Evolutionary conservation across 179 eudicot species (phyloP), one percentile per base, ranked within the genome.

Genomic region (Actinidia chinensis): DNA sequence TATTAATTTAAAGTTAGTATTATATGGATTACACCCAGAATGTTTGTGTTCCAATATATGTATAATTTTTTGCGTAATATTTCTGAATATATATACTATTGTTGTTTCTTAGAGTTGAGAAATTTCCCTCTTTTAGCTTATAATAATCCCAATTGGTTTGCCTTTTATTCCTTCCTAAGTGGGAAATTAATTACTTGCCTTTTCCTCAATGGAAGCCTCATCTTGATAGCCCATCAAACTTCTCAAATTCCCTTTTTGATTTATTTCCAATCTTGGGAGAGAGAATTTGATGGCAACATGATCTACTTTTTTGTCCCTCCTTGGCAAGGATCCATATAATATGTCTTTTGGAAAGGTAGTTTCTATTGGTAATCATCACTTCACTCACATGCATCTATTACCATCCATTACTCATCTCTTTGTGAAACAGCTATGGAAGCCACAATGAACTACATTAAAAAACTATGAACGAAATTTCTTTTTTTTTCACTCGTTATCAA

Each of bases 141-240:
- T 64, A 12, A 3, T 23, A 50, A 50, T 47, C 22, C 43, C 59
- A 46, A 48, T 70, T 25, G 43, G 20, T 50, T 48, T 47, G 56
- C 56, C 56, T 44, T 6, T 9, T 68, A 13, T 70, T 28, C 74
- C 59, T 70, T 23, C 42, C 74, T 50, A 48, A 22, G 74, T 50
- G 42, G 74, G 11, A 70, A 48, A 47, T 25, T 70, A 23, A 42
- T 28, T 28, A 28, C 59, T 70, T 18, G 12, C 74, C 25, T 70
- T 50, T 28, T 70, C 8, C 11, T 6, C 12, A 6, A 48, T 14
- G 74, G 20, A 70, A 70, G 4, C 42, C 56, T 28, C 33, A 28
- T 28, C 33, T 28, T 28, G 33, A 28, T 28, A 28, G 33, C 33
- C 33, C 33, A 28, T 28, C 33, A 28, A 28, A 28, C 33, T 28